Evolutionary conservation across 1,284 basidiomycete species (phyloP), one percentile per base, ranked within the genome.

Genomic region (Apiotrichum gamsii): DNA sequence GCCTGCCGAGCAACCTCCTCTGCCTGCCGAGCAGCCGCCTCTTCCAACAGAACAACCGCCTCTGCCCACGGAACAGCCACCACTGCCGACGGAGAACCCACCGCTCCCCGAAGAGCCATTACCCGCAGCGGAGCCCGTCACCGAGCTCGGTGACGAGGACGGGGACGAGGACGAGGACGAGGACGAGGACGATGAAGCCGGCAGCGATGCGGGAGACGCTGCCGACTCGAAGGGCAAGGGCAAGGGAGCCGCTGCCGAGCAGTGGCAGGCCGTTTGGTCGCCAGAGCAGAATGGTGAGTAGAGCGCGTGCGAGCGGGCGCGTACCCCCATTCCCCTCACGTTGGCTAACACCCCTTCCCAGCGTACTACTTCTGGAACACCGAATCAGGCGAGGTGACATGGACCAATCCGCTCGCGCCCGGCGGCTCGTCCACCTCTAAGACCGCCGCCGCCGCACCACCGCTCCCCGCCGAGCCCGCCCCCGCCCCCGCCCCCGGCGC

Each of bases 331-430:
- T 2, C 13, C 4, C 20, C 15, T 23, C 21, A 19, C n/a, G n/a
- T n/a, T n/a, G n/a, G n/a, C n/a, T n/a, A n/a, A n/a, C n/a, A n/a
- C 47, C 36, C 8, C 41, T 5, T 3, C n/a, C n/a, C 46, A 73
- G 80, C 85, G 15, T 91, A 90, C 75, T 93, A 91, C 72, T 91
- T 91, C 74, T 87, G 81, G 79, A 91, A 91, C 72, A 58, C 81
- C 13, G 69, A 74, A 47, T 89, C 87, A 0, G 77, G 83, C 50
- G 82, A 90, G 72, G 90, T 88, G 29, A 91, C 90, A 19, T 93
- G 90, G 90, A 76, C 76, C 32, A 93, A 93, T 64, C 89, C 89
- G 8, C 77, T 93, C 16, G 62, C 56, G 8, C 58, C 67, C 4
- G 14, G 52, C 0, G 25, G 51, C 10, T 24, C 19, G 36, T 62